Evolutionary conservation across 805 yeast genomes (phyloP).

Genomic region (Cyberlindnera nakhonratchasimensis): DNA sequence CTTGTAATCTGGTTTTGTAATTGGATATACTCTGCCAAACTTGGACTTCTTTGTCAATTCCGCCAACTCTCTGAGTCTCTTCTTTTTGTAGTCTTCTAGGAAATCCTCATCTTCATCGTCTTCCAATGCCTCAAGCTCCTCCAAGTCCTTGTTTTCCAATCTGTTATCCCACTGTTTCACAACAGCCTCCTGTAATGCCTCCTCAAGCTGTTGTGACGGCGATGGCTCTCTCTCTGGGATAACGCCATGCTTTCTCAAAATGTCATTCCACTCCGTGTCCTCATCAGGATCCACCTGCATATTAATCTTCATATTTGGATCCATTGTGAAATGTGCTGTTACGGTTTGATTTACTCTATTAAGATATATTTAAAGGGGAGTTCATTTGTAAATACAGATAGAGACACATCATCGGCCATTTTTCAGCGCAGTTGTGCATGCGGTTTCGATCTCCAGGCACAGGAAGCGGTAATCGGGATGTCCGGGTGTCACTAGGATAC

Average conservation of each 20-base stretch:
- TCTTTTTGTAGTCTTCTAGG: slow-evolving; percentile 68
- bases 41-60: slow-evolving; percentile 51
- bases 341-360: background rate
- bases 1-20: slow-evolving; percentile 85
- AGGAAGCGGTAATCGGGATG: too few relatives aligned
- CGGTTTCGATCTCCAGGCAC: background rate
- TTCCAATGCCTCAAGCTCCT: slow-evolving; percentile 83
- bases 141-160: slow-evolving; percentile 69
- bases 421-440: background rate
- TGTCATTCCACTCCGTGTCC: slow-evolving; percentile 99
- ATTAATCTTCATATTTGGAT: slow-evolving; percentile 52
- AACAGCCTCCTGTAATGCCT: slow-evolving; percentile 81
- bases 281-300: slow-evolving; percentile 92
- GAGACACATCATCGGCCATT: background rate
- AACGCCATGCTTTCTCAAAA: slow-evolving; percentile 82
- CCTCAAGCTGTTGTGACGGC: slow-evolving; percentile 83
- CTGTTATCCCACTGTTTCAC: slow-evolving; percentile 77
- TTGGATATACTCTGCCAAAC: slow-evolving; percentile 74
- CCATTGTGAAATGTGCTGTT: slow-evolving; percentile 23
- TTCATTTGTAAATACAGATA: too few relatives aligned
- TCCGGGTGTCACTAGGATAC: too few relatives aligned
- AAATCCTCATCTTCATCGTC: slow-evolving; percentile 94
- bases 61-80: slow-evolving; percentile 72
- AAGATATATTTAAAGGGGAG: too few relatives aligned
- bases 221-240: slow-evolving; percentile 91